Base-by-base conservation (phyloP, 179 eudicot genomes). In the Camellia oleifera region DNA sequence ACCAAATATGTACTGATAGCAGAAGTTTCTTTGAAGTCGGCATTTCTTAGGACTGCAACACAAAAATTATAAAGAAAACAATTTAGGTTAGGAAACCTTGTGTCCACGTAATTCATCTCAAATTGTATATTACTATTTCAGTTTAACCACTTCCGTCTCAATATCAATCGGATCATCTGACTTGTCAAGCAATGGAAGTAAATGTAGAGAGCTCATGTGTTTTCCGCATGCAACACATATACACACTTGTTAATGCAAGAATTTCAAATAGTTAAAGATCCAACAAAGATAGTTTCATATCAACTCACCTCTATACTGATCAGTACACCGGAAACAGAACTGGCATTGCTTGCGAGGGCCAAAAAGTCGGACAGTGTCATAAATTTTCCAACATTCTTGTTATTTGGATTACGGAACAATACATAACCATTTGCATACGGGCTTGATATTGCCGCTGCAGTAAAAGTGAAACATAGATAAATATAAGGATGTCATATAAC, bases 261-360 rank as follows among this genome's bases (percentile, higher is more conserved):
- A 26, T 26, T 54, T 1, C 5, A 58, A 26, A 42, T 26, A 7
- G 44, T 44, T 26, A 52, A 71, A 40, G 32, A 48, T 72, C 66
- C 13, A 18, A 17, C 7, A 46, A 44, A 66, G 18, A 20, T 48
- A 32, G 76, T 0, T 61, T 0, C 70, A 62, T 44, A 46, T 69
- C 71, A 53, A 88, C 92, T 80, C 80, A 94, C 99, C 92, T 92
- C 93, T 84, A 96, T 89, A 81, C 78, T 88, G 85, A 94, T 91
- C 85, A 89, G 63, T 66, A 92, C 92, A 68, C 93, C 93, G 62
- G 95, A 89, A 77, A 91, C 85, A 14, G 93, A 87, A 81, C 87
- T 88, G 17, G 87, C 78, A 53, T 90, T 90, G 64, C 84, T 88
- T 46, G 94, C 91, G 45, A 92, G 80, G 69, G 58, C 83, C 86